A percentile compares a stretch with the other conserved stretches of the same genome.
Evolutionary conservation across 176 grass and related monocot species (phyloP).

Genomic region (Ampelocalamus luodianensis): DNA sequence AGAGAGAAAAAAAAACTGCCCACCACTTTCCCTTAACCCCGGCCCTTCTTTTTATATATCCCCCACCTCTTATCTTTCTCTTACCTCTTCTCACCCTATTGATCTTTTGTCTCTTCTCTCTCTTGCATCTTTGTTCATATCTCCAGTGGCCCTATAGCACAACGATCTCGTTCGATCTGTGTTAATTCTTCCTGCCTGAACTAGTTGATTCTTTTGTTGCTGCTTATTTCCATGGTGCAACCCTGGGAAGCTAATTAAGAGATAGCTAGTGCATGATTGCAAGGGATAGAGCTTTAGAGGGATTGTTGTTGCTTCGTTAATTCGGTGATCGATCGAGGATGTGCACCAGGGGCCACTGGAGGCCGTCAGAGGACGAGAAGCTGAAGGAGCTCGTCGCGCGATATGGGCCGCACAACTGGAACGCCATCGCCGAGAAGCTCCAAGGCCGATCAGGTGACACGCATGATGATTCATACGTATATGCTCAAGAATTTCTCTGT

Average conservation of each 20-base stretch:
- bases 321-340: slow-evolving; percentile 46
- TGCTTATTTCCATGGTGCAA: slow-evolving; percentile 43
- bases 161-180: slow-evolving; percentile 28
- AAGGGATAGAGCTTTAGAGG: slow-evolving; percentile 33
- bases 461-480: background rate
- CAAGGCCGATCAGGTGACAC: slow-evolving; percentile 84
- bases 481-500: background rate
- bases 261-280: slow-evolving; percentile 6
- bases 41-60: slow-evolving; percentile 45
- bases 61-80: slow-evolving; percentile 47
- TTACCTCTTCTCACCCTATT: slow-evolving; percentile 40
- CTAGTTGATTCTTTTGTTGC: slow-evolving; percentile 17
- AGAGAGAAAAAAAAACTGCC: slow-evolving; percentile 9
- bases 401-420: slow-evolving; percentile 92
- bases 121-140: slow-evolving; percentile 32
- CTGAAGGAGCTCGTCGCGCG: slow-evolving; percentile 76
- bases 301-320: background rate
- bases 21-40: slow-evolving; percentile 48
- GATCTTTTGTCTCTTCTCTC: slow-evolving; percentile 18
- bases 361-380: slow-evolving; percentile 86
- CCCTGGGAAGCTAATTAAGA: slow-evolving; percentile 9
- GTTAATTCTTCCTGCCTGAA: slow-evolving; percentile 8
- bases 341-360: slow-evolving; percentile 95
- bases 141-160: slow-evolving; percentile 12
- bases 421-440: slow-evolving; percentile 90